phyloP scores from a whole-genome alignment of 1,284 basidiomycete genomes.

The Microbotryomycetes sp. region DNA sequence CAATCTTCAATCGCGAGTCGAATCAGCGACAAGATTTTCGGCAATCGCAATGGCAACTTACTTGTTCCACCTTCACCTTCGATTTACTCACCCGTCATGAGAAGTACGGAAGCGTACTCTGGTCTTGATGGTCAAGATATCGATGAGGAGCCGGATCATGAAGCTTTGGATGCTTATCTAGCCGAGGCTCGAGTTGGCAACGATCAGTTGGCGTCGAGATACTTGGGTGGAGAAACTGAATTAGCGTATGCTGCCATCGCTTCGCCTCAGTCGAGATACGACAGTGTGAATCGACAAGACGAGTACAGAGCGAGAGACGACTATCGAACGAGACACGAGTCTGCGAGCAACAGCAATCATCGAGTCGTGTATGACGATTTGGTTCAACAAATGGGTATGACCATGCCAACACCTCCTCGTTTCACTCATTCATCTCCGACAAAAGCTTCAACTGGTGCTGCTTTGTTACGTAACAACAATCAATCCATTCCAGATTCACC shows the following conservation, averaged over 20 bases:
- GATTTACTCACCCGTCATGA: neutral
- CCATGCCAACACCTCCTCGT: conserved; percentile 18
- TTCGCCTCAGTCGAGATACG: neutral
- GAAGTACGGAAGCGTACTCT: neutral
- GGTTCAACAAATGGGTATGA: conserved; percentile 9
- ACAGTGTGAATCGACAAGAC: neutral
- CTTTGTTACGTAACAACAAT: conserved; percentile 5
- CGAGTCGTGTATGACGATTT: neutral
- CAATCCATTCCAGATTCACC: neutral
- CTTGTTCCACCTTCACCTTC: neutral
- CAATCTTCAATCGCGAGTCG: neutral
- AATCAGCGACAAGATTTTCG: neutral
- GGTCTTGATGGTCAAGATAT: neutral
- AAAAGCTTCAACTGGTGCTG: conserved; percentile 12
- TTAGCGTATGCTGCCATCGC: neutral
- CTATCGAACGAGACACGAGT: neutral
- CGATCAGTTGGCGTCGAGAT: conserved; percentile 11
- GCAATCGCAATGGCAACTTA: neutral
- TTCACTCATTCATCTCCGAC: conserved; percentile 28
- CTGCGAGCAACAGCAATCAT: neutral
- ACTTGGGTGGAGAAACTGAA: conserved; percentile 11
- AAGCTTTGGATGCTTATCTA: neutral
- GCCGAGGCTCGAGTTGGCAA: neutral
- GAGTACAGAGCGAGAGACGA: neutral
- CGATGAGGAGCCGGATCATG: neutral